Base-by-base conservation (phyloP, 306 rosid genomes). In the Betula pendula region DNA sequence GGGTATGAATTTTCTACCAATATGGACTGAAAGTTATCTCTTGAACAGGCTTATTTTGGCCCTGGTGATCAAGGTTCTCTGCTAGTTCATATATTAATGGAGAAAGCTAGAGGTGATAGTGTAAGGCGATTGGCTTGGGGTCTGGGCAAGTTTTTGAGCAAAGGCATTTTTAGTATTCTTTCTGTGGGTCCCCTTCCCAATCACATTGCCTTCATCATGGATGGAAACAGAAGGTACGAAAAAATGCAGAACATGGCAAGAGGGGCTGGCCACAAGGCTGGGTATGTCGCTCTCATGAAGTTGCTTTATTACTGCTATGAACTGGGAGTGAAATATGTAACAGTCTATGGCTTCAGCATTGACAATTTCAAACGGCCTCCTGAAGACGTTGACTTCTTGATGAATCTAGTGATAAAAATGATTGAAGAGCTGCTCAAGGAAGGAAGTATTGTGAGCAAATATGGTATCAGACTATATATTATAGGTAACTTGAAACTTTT, bases 191-290 rank as follows among this genome's bases (percentile, higher is more conserved):
- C 92, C 10, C 75, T 90, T 79, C 97, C 96, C 42, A 67, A 80
- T 62, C 96, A 94, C 86, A 79, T 94, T 68, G 85, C 97, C 71
- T 92, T 94, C 87, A 89, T 94, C 80, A 90, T 94, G 93, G 97
- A 94, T 83, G 98, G 97, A 17, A 94, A 94, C 84, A 80, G 93
- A 73, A 89, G 98, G 85, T 89, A 70, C 70, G 95, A 93, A 13
- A 92, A 81, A 82, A 88, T 79, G 83, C 78, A 73, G 47, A 83
- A 79, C 83, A 25, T 85, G 76, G 80, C 22, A 5, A 86, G 75
- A 68, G 91, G 89, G 74, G 85, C 60, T 63, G 95, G 98, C 55
- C 92, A 89, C 65, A 85, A 71, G 81, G 89, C 91, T 51, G 95
- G 97, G 49, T 90, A 80, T 82, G 47, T 77, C 27, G 73, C 90